Evolutionary conservation across 2,329 filamentous ascomycete species (phyloP).

Genomic region (Penicillium sp.): DNA sequence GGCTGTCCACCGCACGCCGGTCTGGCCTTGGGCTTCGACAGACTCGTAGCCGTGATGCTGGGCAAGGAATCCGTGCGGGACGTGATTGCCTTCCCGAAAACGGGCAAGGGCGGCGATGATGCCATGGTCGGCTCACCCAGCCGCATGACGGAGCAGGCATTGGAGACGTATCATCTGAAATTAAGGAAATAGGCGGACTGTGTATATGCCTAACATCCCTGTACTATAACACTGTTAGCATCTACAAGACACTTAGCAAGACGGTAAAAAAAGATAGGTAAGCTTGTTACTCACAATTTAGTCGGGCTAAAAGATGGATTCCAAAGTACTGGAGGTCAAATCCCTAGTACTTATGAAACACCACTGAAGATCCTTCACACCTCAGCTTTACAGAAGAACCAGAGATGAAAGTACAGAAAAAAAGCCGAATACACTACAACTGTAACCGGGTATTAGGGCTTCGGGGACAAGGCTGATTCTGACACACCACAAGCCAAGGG

Average conservation of each 20-base stretch:
- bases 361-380: no score
- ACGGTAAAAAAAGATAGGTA: no score
- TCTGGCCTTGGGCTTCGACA: constrained; percentile 88
- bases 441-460: not conserved
- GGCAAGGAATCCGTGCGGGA: constrained; percentile 78
- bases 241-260: no score
- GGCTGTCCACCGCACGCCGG: constrained; percentile 96
- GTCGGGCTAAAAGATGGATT: no score
- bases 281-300: no score
- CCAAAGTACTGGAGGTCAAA: no score
- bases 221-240: no score
- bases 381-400: no score
- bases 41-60: constrained; percentile 77
- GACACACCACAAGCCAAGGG: not conserved
- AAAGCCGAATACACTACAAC: no score
- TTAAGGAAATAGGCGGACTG: constrained; percentile 26
- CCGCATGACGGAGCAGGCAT: constrained; percentile 61
- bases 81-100: constrained; percentile 97
- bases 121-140: constrained; percentile 77
- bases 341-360: no score
- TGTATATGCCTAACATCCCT: not conserved
- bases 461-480: not conserved
- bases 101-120: constrained; percentile 85
- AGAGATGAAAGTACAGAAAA: no score
- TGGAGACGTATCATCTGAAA: constrained; percentile 61